Percentiles rank a stretch among this genome's conserved stretches.
Evolutionary conservation across 129 eudicot species (phyloP).

Genomic region (Flaveria robusta): DNA sequence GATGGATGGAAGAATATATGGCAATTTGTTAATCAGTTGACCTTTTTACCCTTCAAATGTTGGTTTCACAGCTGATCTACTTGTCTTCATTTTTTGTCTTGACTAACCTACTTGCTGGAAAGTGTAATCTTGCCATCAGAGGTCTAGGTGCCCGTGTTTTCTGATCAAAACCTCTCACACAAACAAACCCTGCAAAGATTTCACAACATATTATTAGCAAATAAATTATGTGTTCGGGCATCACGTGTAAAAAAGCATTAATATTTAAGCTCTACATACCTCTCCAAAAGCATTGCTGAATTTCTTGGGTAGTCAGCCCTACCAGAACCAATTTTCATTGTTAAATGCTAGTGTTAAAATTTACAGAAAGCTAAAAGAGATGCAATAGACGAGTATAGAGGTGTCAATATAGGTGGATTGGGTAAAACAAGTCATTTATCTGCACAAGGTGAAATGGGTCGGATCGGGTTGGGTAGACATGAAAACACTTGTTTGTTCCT

Average conservation of each 20-base stretch:
- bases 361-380: conserved; percentile 13
- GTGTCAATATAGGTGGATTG: neutral
- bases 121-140: conserved; percentile 77
- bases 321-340: conserved; percentile 27
- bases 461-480: neutral
- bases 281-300: conserved; percentile 93
- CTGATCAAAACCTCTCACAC: conserved; percentile 88
- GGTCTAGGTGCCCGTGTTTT: conserved; percentile 71
- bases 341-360: conserved; percentile 8
- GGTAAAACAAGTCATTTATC: neutral
- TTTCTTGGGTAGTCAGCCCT: conserved; percentile 75
- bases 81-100: conserved; percentile 53
- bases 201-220: neutral
- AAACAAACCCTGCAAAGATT: conserved; percentile 70
- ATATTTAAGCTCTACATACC: conserved; percentile 40
- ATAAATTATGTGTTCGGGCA: neutral
- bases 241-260: neutral
- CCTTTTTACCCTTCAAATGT: conserved; percentile 36
- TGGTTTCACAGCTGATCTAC: conserved; percentile 22
- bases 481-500: conserved; percentile 1
- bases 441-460: neutral
- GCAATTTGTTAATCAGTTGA: conserved; percentile 45
- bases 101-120: conserved; percentile 67
- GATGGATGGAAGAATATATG: conserved; percentile 40
- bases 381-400: neutral